Evolutionary conservation across 345 rosid genomes (phyloP), one percentile per base, ranked within the genome.

Genomic region (Sonneratia caseolaris): DNA sequence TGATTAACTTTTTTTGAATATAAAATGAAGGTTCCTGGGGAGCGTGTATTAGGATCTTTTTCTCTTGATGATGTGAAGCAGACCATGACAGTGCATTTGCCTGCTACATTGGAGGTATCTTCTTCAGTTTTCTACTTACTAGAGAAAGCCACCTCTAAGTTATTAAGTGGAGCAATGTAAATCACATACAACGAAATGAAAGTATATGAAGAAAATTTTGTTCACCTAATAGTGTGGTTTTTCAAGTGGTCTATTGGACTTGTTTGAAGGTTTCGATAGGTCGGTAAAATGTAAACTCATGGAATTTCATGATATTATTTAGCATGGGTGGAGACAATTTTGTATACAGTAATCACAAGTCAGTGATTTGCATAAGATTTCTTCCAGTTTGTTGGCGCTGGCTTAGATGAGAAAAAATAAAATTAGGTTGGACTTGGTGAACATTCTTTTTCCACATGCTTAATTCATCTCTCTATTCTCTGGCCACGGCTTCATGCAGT

Each of bases 61-160:
- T 84, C 88, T 72, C 87, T 93, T 77, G 96, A 93, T 82, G 87
- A 88, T 81, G 76, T 86, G 69, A 88, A 82, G 75, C 94, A 88
- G 69, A 79, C 78, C 55, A 70, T 81, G 75, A 83, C 87, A 57
- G 92, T 89, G 70, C 82, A 75, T 77, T 78, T 93, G 70, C 89
- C 80, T 73, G 79, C 97, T 70, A 89, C 94, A 51, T 72, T 86
- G 53, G 97, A 93, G 96, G 98, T 91, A 81, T 73, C 35, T 66
- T 53, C 24, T 69, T 57, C 49, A n/a, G 32, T 38, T 40, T 27
- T 42, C 57, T 36, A n/a, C 9, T 38, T 18, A n/a, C 32, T 42
- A 24, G 12, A 6, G 24, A 22, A 68, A 43, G 36, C 56, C 70
- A 68, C 19, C 3, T 22, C 15, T 22, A 10, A 27, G 3, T 67